Conservation (phyloP, 2,329 filamentous ascomycete species). For the Lasiodiplodia sp. region DNA sequence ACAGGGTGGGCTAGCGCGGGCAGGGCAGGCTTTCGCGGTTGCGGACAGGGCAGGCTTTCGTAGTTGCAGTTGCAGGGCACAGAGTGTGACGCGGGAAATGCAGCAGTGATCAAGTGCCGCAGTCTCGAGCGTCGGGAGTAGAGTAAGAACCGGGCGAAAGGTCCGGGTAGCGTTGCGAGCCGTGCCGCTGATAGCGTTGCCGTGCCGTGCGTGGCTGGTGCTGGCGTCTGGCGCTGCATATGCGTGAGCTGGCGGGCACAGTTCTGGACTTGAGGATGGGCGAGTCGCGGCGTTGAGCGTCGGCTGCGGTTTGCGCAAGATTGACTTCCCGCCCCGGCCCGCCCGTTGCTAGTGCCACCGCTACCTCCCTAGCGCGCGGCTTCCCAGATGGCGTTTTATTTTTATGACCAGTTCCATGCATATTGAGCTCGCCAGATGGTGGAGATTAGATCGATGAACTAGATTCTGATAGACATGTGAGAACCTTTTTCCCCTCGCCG, state of each 20-base stretch:
- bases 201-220: conserved; percentile 1
- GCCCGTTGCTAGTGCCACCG: conserved; percentile 7
- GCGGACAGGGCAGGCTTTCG: not conserved
- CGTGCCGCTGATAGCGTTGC: conserved; percentile 23
- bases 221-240: not conserved
- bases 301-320: conserved; percentile 10
- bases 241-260: not conserved
- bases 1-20: not conserved
- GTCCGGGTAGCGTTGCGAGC: conserved; percentile 22
- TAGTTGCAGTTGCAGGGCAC: not conserved
- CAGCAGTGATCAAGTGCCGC: conserved; percentile 16
- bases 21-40: too few species aligned
- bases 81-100: conserved; percentile 1
- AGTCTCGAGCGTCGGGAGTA: conserved; percentile 11
- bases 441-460: conserved; percentile 18
- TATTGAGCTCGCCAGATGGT: not conserved
- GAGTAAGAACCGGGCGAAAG: conserved; percentile 26
- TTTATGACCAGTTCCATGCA: conserved; percentile 11
- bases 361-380: not conserved
- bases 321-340: conserved; percentile 27
- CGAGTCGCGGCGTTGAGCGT: not conserved
- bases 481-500: not conserved
- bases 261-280: not conserved
- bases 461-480: conserved; percentile 12
- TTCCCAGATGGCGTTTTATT: not conserved